Conservation (phyloP, 2,329 filamentous ascomycete species). For the Trichoderma afroharzianum region DNA sequence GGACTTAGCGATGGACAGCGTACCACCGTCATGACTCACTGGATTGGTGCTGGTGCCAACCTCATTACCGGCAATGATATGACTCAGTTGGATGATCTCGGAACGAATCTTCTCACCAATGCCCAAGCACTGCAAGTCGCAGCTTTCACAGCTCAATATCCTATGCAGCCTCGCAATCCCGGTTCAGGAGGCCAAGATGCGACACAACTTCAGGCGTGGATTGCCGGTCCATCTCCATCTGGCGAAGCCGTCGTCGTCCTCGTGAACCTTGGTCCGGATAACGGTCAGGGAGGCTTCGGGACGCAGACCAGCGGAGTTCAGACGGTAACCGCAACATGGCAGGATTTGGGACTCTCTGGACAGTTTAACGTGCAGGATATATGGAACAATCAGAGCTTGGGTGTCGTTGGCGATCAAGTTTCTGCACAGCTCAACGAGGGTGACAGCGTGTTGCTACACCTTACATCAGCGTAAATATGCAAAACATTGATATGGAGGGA, state of each 20-base stretch:
- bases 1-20: slow-evolving; percentile 20
- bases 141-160: slow-evolving; percentile 20
- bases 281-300: slow-evolving; percentile 21
- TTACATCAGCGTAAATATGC: background rate
- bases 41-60: slow-evolving; percentile 21
- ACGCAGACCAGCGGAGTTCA: slow-evolving; percentile 12
- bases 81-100: slow-evolving; percentile 17
- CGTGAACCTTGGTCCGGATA: slow-evolving; percentile 21
- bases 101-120: slow-evolving; percentile 18
- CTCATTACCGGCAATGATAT: slow-evolving; percentile 21
- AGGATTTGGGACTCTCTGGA: slow-evolving; percentile 17
- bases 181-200: slow-evolving; percentile 19
- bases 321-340: slow-evolving; percentile 19
- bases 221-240: slow-evolving; percentile 17
- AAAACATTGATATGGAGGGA: background rate
- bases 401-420: background rate
- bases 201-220: slow-evolving; percentile 22
- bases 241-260: slow-evolving; percentile 20
- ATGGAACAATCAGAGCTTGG: slow-evolving; percentile 16
- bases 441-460: background rate
- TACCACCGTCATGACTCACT: slow-evolving; percentile 22
- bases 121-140: slow-evolving; percentile 16
- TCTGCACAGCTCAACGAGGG: slow-evolving; percentile 5
- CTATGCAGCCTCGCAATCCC: slow-evolving; percentile 20
- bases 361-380: slow-evolving; percentile 16